Evolutionary conservation across 2,329 filamentous ascomycete species (phyloP).

Genomic region (Cladosporium colombiae): DNA sequence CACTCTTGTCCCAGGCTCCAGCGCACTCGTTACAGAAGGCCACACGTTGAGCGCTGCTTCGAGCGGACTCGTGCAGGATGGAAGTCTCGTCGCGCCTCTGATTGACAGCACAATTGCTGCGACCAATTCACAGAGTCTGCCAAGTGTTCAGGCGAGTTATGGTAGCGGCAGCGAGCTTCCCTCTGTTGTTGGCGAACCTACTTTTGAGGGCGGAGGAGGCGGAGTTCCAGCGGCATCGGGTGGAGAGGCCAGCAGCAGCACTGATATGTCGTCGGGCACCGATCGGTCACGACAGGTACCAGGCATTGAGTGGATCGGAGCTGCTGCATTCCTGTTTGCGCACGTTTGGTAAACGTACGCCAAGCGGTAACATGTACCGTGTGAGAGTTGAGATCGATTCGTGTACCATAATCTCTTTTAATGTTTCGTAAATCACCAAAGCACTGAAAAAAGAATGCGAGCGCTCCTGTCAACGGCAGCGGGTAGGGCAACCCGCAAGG

Average conservation of each 20-base stretch:
- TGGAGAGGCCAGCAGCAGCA: neutral
- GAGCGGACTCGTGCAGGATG: neutral
- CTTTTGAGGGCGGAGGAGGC: neutral
- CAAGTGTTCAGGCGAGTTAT: neutral
- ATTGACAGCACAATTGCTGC: neutral
- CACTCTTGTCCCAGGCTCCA: neutral
- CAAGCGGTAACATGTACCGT: no score
- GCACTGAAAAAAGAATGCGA: neutral
- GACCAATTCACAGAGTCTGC: neutral
- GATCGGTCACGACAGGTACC: neutral
- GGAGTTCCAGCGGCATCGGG: neutral
- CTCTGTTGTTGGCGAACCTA: neutral
- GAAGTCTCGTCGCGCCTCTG: neutral
- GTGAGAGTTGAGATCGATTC: neutral
- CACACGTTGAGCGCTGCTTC: neutral
- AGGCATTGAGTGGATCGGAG: neutral
- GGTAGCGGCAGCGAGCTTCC: neutral
- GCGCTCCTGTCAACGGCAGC: neutral
- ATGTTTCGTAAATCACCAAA: neutral
- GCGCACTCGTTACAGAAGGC: neutral
- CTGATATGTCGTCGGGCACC: neutral
- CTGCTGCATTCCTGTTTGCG: neutral
- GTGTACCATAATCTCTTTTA: neutral
- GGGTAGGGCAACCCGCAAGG: neutral
- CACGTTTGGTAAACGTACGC: neutral